These are phyloP conservation scores for Xylariales sp. DNA, from an alignment of 2,329 filamentous ascomycete species.

Conservation along the genomic window DNA sequence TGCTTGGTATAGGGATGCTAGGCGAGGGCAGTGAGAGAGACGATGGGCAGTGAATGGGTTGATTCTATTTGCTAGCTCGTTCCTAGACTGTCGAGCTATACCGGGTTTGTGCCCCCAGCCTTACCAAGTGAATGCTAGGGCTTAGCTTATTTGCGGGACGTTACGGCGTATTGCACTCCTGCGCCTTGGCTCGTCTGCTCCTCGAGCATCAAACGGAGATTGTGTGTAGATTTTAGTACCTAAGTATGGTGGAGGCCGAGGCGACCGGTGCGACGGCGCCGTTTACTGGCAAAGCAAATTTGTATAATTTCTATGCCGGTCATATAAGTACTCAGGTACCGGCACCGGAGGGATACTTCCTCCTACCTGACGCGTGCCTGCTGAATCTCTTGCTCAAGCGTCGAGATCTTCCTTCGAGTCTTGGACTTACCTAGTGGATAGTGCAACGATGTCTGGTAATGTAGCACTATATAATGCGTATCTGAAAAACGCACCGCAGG, in stretches of 20 bases:
- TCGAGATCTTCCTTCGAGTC: neutral
- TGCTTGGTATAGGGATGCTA: neutral
- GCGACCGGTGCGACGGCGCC: neutral
- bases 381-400: constrained; percentile 1
- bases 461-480: constrained; percentile 14
- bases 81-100: neutral
- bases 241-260: neutral
- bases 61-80: neutral
- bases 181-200: constrained; percentile 15
- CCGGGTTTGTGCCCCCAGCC: neutral
- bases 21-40: neutral
- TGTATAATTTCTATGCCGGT: neutral
- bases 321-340: constrained; percentile 6
- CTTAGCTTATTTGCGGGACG: constrained; percentile 20
- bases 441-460: constrained; percentile 23
- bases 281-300: neutral
- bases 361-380: neutral
- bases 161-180: constrained; percentile 1
- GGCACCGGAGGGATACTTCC: neutral
- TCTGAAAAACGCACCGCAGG: constrained; percentile 48
- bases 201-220: constrained; percentile 11
- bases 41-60: neutral
- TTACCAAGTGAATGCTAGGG: constrained; percentile 13
- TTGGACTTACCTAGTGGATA: no score
- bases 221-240: constrained; percentile 12